Evolutionary conservation across 179 eudicot genomes (phyloP).

Genomic region (Gypsophila paniculata): DNA sequence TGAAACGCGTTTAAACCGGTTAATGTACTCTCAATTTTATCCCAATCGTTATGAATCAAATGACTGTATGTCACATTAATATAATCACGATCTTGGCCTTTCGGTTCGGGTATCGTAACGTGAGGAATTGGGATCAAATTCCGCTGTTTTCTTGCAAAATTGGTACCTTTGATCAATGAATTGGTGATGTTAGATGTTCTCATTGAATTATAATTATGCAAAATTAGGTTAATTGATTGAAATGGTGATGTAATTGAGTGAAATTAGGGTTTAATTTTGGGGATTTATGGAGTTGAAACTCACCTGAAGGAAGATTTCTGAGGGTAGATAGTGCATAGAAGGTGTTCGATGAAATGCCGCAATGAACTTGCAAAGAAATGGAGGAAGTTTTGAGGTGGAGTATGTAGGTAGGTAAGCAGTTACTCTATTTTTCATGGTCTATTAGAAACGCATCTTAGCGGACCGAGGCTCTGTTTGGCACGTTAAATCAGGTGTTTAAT

Average conservation of each 20-base stretch:
- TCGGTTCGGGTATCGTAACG: conserved; percentile 54
- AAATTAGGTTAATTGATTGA: background rate
- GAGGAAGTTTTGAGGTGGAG: no score
- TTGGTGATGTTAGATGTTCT: conserved; percentile 18
- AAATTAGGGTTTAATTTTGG: background rate
- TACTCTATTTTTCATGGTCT: no score
- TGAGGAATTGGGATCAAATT: conserved; percentile 63
- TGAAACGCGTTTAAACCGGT: conserved; percentile 46
- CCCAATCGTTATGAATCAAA: conserved; percentile 74
- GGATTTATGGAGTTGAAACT: background rate
- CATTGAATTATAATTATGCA: conserved; percentile 2
- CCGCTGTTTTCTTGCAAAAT: conserved; percentile 25
- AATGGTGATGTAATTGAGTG: background rate
- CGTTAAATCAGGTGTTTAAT: no score
- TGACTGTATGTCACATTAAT: conserved; percentile 78
- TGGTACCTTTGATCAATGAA: conserved; percentile 17
- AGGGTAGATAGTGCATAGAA: background rate
- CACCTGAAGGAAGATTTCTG: background rate
- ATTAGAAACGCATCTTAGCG: no score
- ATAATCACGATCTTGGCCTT: conserved; percentile 74
- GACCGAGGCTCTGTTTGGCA: no score
- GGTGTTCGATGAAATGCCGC: conserved; percentile 19
- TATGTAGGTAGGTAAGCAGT: no score
- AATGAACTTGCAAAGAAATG: background rate
- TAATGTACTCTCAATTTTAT: conserved; percentile 47